A percentile compares a stretch with the other conserved stretches of the same genome.
phyloP scores from a whole-genome alignment of 768 basidiomycete species.

The Scleroderma citrinum region DNA sequence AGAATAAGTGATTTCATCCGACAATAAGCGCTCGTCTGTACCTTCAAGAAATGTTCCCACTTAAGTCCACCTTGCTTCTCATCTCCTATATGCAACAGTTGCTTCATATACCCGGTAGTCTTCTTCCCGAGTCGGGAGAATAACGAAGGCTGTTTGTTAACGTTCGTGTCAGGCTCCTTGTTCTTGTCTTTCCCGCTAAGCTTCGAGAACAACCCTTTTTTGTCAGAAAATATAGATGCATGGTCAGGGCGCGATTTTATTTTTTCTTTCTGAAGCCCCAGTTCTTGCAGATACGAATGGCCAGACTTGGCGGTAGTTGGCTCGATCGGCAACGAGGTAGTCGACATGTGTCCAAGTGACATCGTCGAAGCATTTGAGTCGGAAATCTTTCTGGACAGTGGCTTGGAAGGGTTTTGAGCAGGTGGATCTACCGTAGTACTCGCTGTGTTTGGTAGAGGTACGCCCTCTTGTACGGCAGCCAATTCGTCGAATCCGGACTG shows the following conservation, averaged over 20 bases:
- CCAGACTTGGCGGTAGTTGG: constrained; percentile 59
- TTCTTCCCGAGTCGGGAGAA: constrained; percentile 56
- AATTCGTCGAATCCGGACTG: constrained; percentile 29
- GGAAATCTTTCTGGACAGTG: constrained; percentile 4
- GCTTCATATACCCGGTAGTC: constrained; percentile 54
- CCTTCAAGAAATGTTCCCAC: constrained; percentile 77
- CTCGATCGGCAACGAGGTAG: constrained; percentile 39
- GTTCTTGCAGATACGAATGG: constrained; percentile 59
- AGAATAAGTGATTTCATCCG: not conserved
- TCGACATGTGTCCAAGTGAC: constrained; percentile 28
- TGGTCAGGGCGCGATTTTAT: constrained; percentile 64
- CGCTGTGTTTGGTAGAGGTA: constrained; percentile 13
- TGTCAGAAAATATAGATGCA: constrained; percentile 43
- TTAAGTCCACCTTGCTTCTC: constrained; percentile 61
- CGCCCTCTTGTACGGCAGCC: constrained; percentile 19
- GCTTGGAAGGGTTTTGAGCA: constrained; percentile 21
- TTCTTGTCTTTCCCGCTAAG: constrained; percentile 36
- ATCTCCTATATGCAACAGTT: constrained; percentile 53
- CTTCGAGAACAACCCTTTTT: constrained; percentile 45
- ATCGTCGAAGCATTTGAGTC: constrained; percentile 14
- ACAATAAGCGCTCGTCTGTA: constrained; percentile 19
- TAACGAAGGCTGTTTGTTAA: constrained; percentile 44
- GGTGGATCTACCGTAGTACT: constrained; percentile 13
- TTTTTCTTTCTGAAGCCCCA: constrained; percentile 52
- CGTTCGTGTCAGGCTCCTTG: constrained; percentile 18